Conservation (phyloP, 768 basidiomycete species). For the Hemileccinum rubropunctum region DNA sequence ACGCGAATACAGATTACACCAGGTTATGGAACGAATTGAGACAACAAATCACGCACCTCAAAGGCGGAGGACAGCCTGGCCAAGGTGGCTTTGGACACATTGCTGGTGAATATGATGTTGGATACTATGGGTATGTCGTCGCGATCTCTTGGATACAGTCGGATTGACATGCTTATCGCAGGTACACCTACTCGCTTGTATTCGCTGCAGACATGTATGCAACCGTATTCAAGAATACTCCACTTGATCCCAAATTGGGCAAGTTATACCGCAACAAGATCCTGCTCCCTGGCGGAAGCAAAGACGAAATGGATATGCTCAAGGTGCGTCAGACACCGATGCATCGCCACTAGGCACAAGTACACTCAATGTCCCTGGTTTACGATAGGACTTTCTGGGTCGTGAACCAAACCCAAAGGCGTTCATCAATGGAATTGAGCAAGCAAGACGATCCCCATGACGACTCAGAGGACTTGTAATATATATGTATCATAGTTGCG, state of each 20-base stretch:
- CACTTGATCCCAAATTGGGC: conserved; percentile 66
- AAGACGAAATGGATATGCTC: conserved; percentile 73
- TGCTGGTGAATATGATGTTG: conserved; percentile 66
- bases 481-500: too few relatives aligned
- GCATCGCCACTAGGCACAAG: neutral
- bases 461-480: too few relatives aligned
- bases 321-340: conserved; percentile 46
- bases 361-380: neutral
- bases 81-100: conserved; percentile 78
- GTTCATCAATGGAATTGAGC: conserved; percentile 57
- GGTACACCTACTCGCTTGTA: conserved; percentile 73
- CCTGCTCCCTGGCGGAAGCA: conserved; percentile 63
- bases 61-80: conserved; percentile 58
- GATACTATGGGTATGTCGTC: conserved; percentile 55
- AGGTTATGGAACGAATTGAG: conserved; percentile 73
- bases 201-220: conserved; percentile 61
- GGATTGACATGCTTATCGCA: neutral
- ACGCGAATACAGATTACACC: conserved; percentile 60
- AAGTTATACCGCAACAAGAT: conserved; percentile 73
- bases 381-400: conserved; percentile 70
- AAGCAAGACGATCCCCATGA: too few relatives aligned
- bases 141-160: neutral
- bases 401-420: conserved; percentile 71
- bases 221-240: conserved; percentile 77
- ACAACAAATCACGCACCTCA: conserved; percentile 66